Conservation (phyloP, 2,329 filamentous ascomycete species). For the Aureobasidium uvarum region DNA sequence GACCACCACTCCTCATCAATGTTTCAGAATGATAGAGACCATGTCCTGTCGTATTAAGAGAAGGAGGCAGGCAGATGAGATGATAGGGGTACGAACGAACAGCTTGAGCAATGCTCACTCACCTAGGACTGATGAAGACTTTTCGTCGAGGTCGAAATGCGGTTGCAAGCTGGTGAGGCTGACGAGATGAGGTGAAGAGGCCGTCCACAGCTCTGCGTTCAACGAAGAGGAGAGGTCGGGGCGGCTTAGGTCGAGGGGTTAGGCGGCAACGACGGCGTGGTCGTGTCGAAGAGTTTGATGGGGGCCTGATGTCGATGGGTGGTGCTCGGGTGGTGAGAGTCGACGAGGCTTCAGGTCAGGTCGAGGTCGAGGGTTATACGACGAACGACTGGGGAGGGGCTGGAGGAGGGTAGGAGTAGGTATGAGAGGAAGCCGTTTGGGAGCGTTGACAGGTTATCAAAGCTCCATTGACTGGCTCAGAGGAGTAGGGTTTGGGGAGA, state of each 20-base stretch:
- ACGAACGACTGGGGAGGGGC: neutral
- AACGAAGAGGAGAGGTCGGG: constrained; percentile 45
- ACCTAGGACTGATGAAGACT: constrained; percentile 3
- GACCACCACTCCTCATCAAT: neutral
- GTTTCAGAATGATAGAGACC: constrained; percentile 1
- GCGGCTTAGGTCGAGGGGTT: constrained; percentile 33
- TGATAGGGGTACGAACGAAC: neutral
- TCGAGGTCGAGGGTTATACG: constrained; percentile 25
- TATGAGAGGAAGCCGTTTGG: constrained; percentile 20
- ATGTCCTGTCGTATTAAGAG: neutral
- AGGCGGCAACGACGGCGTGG: constrained; percentile 10
- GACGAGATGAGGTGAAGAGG: constrained; percentile 11
- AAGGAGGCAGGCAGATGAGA: constrained; percentile 4
- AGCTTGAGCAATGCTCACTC: constrained; percentile 18
- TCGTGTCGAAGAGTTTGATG: constrained; percentile 2
- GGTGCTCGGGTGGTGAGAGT: constrained; percentile 12
- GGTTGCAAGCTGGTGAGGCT: constrained; percentile 10
- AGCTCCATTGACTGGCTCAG: constrained; percentile 24
- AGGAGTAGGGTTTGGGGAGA: constrained; percentile 13
- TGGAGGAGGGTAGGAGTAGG: constrained; percentile 13
- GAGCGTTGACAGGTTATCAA: constrained; percentile 26
- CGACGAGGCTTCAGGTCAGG: constrained; percentile 9
- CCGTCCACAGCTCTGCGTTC: constrained; percentile 39
- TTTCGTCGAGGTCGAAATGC: constrained; percentile 12
- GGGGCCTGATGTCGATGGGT: constrained; percentile 27